A percentile compares a stretch with the other conserved stretches of the same genome.
Conservation (phyloP, 2,329 filamentous ascomycete species). For the Cladosporium oxysporum region DNA sequence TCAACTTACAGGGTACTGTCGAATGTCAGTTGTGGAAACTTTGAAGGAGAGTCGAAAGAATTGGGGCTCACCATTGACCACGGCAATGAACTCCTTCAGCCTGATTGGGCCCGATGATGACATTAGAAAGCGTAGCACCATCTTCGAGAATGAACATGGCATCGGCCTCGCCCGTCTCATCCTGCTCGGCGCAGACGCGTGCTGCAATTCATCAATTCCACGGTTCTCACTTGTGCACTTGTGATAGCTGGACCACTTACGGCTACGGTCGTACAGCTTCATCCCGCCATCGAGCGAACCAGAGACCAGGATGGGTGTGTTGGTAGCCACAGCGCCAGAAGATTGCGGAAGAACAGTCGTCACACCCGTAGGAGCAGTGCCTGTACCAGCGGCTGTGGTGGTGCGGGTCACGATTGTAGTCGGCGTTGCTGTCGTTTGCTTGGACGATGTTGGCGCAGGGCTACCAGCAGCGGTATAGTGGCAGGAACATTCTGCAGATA, state of each 20-base stretch:
- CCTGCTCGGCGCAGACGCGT: constrained; percentile 43
- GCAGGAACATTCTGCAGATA: not conserved
- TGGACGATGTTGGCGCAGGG: not conserved
- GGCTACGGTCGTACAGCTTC: constrained; percentile 2
- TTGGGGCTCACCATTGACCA: not conserved
- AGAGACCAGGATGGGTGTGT: not conserved
- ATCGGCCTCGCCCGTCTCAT: constrained; percentile 47
- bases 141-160: constrained; percentile 57
- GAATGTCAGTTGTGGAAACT: not conserved
- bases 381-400: not conserved
- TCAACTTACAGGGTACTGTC: not conserved
- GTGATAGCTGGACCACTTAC: not conserved
- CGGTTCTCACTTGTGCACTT: not conserved
- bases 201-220: not conserved
- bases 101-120: constrained; percentile 56
- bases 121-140: constrained; percentile 54
- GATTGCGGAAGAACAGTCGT: not conserved
- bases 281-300: not conserved
- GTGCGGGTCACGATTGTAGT: not conserved
- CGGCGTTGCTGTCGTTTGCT: not conserved
- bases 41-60: not conserved
- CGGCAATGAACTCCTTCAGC: constrained; percentile 56
- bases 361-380: not conserved
- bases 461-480: not conserved
- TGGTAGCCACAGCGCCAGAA: not conserved